Conservation (phyloP, 441 rosid species). For the Francoa sonchifolia region DNA sequence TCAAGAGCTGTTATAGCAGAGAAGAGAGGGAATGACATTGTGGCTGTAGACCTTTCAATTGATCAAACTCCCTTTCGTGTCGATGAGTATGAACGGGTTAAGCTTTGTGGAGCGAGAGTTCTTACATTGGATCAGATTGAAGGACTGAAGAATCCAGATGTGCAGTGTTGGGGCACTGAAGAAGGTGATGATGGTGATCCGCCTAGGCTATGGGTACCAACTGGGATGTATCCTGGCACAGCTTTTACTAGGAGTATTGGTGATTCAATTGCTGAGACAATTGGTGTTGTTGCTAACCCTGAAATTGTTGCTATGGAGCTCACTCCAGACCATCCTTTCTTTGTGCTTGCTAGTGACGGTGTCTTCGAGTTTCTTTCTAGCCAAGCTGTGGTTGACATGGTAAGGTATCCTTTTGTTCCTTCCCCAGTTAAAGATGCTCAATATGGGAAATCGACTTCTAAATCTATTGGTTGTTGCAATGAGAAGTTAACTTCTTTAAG, state of each 20-base stretch:
- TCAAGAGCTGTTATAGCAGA: conserved; percentile 90
- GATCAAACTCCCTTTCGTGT: conserved; percentile 90
- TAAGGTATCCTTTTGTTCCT: conserved; percentile 37
- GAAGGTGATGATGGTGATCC: conserved; percentile 98
- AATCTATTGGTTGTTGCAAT: too few relatives aligned
- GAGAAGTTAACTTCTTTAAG: too few relatives aligned
- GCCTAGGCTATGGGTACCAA: conserved; percentile 87
- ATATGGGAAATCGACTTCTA: too few relatives aligned
- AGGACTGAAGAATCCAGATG: conserved; percentile 88
- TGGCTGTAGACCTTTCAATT: conserved; percentile 77
- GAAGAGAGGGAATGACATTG: conserved; percentile 59
- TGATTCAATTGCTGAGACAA: conserved; percentile 87
- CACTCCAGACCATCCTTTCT: conserved; percentile 66
- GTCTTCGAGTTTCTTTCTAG: conserved; percentile 96
- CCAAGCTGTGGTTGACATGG: conserved; percentile 97
- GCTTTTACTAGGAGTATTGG: conserved; percentile 98
- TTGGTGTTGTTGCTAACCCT: conserved; percentile 96
- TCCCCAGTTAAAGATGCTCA: background rate
- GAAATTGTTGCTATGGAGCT: conserved; percentile 90
- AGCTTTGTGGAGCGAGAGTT: conserved; percentile 90
- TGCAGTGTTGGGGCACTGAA: conserved; percentile 95
- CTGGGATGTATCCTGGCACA: conserved; percentile 98
- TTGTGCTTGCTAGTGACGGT: conserved; percentile 98
- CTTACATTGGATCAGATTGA: conserved; percentile 96
- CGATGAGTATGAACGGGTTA: conserved; percentile 86